Evolutionary conservation across 208 protist genomes (phyloP).

Genomic region (Leishmania braziliensis): DNA sequence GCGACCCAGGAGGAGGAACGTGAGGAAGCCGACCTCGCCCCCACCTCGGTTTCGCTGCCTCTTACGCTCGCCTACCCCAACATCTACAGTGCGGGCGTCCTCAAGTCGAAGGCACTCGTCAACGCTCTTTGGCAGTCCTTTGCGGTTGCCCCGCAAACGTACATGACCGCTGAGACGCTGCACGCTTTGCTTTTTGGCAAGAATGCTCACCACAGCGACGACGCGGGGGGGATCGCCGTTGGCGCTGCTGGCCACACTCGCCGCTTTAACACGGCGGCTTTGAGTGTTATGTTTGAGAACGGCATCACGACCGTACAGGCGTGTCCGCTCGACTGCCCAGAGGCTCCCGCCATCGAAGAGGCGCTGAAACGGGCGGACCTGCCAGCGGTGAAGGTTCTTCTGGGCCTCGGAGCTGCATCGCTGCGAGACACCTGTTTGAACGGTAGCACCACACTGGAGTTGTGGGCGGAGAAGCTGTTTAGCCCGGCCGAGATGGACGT

Average conservation of each 20-base stretch:
- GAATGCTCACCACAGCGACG: not conserved
- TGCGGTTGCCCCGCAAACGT: conserved; percentile 46
- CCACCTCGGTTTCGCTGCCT: conserved; percentile 3
- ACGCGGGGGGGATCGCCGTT: not conserved
- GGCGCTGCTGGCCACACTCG: not conserved
- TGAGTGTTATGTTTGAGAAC: conserved; percentile 49
- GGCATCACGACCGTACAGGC: conserved; percentile 54
- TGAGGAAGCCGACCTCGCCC: not conserved
- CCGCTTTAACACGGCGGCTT: conserved; percentile 20
- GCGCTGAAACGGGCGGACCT: conserved; percentile 41
- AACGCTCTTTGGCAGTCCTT: conserved; percentile 50
- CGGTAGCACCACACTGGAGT: conserved; percentile 46
- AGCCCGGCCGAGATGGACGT: conserved; percentile 32
- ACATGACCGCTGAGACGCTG: conserved; percentile 67
- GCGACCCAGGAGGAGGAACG: conserved; percentile 2
- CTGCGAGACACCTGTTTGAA: conserved; percentile 46
- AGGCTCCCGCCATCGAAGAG: conserved; percentile 67
- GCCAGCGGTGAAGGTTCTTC: conserved; percentile 44
- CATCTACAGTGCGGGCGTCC: conserved; percentile 54
- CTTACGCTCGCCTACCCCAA: conserved; percentile 36
- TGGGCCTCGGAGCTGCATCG: conserved; percentile 54
- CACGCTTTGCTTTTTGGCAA: conserved; percentile 49
- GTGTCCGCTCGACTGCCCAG: conserved; percentile 45
- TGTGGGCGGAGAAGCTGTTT: conserved; percentile 43
- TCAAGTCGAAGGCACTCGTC: conserved; percentile 47